Evolutionary conservation across 495 filamentous ascomycete genomes (phyloP), one percentile per base, ranked within the genome.

Genomic region (Filosporella fistucella): DNA sequence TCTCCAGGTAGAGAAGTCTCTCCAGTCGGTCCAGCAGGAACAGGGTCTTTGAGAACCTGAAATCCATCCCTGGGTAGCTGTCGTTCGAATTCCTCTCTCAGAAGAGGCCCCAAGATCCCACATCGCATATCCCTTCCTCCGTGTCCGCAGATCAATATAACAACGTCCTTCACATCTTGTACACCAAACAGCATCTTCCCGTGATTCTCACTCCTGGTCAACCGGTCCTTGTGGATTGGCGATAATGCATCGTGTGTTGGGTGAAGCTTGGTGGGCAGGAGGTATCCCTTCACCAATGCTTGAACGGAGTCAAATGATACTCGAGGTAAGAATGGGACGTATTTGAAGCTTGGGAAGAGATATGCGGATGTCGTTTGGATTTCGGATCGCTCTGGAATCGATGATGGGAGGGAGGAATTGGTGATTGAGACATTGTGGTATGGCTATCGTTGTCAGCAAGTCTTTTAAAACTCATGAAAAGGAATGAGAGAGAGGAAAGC

Each of bases 111-210:
- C 54, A 90, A 73, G 10, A 86, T 60, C 0, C 91, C 91, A 52
- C 91, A 97, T 35, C 91, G 76, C 60, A 63, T 62, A 60, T 97
- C 91, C 9, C 91, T 71, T 10, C 81, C 77, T 9, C 78, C 82
- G 58, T 97, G 91, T 0, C 89, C 86, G 54, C 91, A 97, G 18
- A 97, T 85, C 5, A 96, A 62, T 17, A 96, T 75, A 21, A 89
- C 64, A 0, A 88, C 74, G 16, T 88, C 79, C 3, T 76, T 54
- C 14, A 91, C 76, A 44, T 84, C 77, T 10, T 78, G 58, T 25
- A 74, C 70, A n/a, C 68, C 68, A 8, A 42, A 54, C 0, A 84
- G 59, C 20, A 67, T 25, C 5, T 55, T 54, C 34, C 67, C 63
- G 21, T 77, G 72, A 5, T 57, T 55, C n/a, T 68, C 54, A 25